A percentile compares a stretch with the other conserved stretches of the same genome.
phyloP scores from a whole-genome alignment of 2,329 filamentous ascomycete species.

The Diaporthe sp. region DNA sequence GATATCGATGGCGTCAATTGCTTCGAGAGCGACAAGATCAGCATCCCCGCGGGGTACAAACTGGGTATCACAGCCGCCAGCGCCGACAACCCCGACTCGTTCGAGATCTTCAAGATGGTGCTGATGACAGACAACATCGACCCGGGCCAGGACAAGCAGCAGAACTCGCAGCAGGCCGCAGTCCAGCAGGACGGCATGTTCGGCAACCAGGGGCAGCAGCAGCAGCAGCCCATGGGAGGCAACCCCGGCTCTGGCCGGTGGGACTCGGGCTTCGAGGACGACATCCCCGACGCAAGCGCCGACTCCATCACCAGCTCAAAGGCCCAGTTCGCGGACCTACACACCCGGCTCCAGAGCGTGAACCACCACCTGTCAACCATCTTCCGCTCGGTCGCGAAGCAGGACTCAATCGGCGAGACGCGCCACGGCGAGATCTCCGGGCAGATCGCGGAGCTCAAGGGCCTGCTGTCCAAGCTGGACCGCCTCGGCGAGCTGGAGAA shows the following conservation, averaged over 20 bases:
- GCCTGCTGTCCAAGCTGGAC: constrained; percentile 58
- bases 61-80: constrained; percentile 91
- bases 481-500: constrained; percentile 57
- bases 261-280: constrained; percentile 53
- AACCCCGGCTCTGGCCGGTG: constrained; percentile 43
- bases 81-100: constrained; percentile 92
- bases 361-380: constrained; percentile 77
- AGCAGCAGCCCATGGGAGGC: constrained; percentile 42
- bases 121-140: constrained; percentile 70
- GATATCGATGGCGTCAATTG: constrained; percentile 83
- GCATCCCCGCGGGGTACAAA: constrained; percentile 82
- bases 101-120: constrained; percentile 90
- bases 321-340: constrained; percentile 84
- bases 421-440: constrained; percentile 67
- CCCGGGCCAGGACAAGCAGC: constrained; percentile 42
- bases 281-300: constrained; percentile 61
- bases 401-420: constrained; percentile 65
- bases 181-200: constrained; percentile 38
- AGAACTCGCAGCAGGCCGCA: constrained; percentile 39
- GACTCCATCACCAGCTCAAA: constrained; percentile 62
- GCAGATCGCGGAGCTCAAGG: constrained; percentile 61
- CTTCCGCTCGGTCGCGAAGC: constrained; percentile 66
- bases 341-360: constrained; percentile 83
- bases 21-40: constrained; percentile 85
- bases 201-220: constrained; percentile 47